Percentiles rank a stretch among this genome's conserved stretches.
phyloP scores from a whole-genome alignment of 768 basidiomycete genomes.

The Phylloporus arenicola region DNA sequence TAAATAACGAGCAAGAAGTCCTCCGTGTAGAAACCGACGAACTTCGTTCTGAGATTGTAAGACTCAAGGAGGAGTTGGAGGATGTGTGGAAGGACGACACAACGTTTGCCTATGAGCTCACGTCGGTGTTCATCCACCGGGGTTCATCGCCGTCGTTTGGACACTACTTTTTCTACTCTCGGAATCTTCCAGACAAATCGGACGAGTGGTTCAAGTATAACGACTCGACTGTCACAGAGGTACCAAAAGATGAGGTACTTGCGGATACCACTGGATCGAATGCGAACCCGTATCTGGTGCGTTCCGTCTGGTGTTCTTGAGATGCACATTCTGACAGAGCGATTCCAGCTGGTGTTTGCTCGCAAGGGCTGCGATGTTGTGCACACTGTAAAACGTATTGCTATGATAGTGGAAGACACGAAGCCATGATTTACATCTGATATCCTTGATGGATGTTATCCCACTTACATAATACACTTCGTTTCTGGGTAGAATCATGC shows the following conservation, averaged over 20 bases:
- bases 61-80: constrained; percentile 68
- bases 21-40: constrained; percentile 54
- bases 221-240: constrained; percentile 78
- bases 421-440: constrained; percentile 27
- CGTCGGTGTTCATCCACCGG: constrained; percentile 92
- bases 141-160: constrained; percentile 84
- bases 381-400: constrained; percentile 65
- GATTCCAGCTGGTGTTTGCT: constrained; percentile 70
- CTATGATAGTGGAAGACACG: constrained; percentile 18
- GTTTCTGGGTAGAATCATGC: constrained; percentile 13
- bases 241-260: constrained; percentile 76
- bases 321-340: background rate
- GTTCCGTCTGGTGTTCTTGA: constrained; percentile 24
- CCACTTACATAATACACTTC: constrained; percentile 5
- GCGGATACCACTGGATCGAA: constrained; percentile 86
- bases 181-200: constrained; percentile 72
- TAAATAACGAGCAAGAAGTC: constrained; percentile 49
- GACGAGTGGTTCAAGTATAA: constrained; percentile 97
- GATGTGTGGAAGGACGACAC: constrained; percentile 65
- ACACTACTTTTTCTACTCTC: constrained; percentile 95
- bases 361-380: constrained; percentile 75
- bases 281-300: constrained; percentile 84
- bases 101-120: constrained; percentile 77
- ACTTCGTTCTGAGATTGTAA: constrained; percentile 43
- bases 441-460: constrained; percentile 21